Conservation (phyloP, 1,284 basidiomycete species). For the Jaminaea rosea region DNA sequence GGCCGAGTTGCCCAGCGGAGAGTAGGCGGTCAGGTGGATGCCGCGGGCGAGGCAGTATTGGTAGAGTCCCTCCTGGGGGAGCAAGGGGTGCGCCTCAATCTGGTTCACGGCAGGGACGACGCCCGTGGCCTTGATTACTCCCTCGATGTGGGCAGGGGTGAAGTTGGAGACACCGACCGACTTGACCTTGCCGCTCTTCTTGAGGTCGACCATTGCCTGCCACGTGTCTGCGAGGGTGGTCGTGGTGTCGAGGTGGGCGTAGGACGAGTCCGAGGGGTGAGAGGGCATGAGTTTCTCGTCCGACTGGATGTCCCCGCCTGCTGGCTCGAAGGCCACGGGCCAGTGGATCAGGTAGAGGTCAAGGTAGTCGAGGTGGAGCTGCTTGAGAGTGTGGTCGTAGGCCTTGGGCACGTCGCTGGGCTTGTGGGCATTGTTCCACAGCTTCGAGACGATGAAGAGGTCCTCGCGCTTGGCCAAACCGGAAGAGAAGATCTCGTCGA, state of each 20-base stretch:
- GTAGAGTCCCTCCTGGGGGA: slow-evolving; percentile 42
- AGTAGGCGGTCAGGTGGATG: slow-evolving; percentile 47
- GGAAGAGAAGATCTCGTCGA: slow-evolving; percentile 47
- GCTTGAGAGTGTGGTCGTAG: slow-evolving; percentile 48
- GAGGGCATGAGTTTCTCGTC: slow-evolving; percentile 52
- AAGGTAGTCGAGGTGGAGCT: slow-evolving; percentile 47
- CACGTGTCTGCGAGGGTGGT: slow-evolving; percentile 66
- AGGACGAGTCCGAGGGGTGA: slow-evolving; percentile 50
- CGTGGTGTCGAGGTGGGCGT: slow-evolving; percentile 56
- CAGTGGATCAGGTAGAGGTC: slow-evolving; percentile 67
- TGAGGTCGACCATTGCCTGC: slow-evolving; percentile 65
- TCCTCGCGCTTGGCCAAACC: slow-evolving; percentile 50
- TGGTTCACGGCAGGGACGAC: slow-evolving; percentile 72
- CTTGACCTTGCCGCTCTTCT: slow-evolving; percentile 45
- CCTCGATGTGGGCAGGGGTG: slow-evolving; percentile 59
- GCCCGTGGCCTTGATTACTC: slow-evolving; percentile 64
- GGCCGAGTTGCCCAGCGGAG: slow-evolving; percentile 46
- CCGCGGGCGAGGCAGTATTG: slow-evolving; percentile 27
- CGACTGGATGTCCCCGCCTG: slow-evolving; percentile 3
- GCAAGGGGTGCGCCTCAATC: slow-evolving; percentile 67
- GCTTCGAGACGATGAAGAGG: slow-evolving; percentile 51
- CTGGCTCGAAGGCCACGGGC: slow-evolving; percentile 55
- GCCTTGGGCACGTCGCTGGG: slow-evolving; percentile 44
- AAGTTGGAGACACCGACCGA: slow-evolving; percentile 69
- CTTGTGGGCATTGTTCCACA: slow-evolving; percentile 61